phyloP scores from a whole-genome alignment of 1,284 basidiomycete genomes.

The Rhizopogon parksii region DNA sequence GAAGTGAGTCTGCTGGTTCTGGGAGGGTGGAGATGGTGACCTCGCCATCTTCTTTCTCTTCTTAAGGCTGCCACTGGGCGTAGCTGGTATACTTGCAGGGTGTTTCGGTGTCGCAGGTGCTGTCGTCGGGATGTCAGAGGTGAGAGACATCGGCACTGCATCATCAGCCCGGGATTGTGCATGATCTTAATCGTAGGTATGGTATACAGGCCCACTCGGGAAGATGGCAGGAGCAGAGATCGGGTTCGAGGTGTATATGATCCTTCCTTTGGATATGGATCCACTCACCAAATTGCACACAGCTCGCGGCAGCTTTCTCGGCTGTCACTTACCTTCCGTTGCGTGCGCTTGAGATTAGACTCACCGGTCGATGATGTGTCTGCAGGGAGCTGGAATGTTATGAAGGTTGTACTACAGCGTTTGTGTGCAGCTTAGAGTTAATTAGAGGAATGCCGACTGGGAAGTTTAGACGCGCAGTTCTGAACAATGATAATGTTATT shows the following conservation, averaged over 20 bases:
- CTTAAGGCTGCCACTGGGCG: constrained; percentile 44
- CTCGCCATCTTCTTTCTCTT: background rate
- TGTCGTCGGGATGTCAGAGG: constrained; percentile 43
- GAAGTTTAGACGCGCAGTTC: no score
- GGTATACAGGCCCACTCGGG: constrained; percentile 50
- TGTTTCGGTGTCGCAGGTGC: constrained; percentile 42
- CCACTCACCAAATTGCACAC: constrained; percentile 1
- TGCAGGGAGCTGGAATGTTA: background rate
- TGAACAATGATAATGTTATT: no score
- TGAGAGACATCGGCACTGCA: background rate
- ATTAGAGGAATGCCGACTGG: no score
- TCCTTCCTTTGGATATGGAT: background rate
- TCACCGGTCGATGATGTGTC: constrained; percentile 31
- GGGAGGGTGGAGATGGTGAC: background rate
- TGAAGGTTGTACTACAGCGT: no score
- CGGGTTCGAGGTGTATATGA: constrained; percentile 44
- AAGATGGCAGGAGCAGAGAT: constrained; percentile 44
- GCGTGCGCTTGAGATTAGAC: constrained; percentile 39
- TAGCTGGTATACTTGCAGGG: constrained; percentile 46
- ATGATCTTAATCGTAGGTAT: constrained; percentile 20
- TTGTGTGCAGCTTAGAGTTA: no score
- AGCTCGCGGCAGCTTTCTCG: constrained; percentile 40
- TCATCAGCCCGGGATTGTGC: background rate
- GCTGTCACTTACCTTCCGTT: constrained; percentile 36
- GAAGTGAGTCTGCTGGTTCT: constrained; percentile 24